Base-by-base conservation (phyloP, 345 rosid species). In the Eucalyptus sp. region DNA sequence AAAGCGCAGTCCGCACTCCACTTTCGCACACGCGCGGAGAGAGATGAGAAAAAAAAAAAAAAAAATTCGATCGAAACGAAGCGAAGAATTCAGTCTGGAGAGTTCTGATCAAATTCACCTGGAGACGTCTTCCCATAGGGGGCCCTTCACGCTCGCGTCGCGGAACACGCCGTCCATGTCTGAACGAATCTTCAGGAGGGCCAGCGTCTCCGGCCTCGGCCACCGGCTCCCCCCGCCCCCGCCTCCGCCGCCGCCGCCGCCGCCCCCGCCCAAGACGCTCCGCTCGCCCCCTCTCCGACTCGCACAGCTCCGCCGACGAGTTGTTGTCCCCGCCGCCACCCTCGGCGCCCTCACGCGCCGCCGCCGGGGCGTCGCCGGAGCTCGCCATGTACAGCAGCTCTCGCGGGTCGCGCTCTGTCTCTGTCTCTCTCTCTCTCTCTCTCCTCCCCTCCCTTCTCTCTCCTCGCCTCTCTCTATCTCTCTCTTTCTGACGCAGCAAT, bases 121-220 rank as follows among this genome's bases (percentile, higher is more conserved):
- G 93, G 96, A 91, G 87, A 94, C 94, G 18, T 94, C 93, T 14
- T 94, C 96, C 96, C 96, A 94, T 29, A 94, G 62, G 46, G 95
- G 95, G 66, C 92, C 94, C 88, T 94, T 94, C 16, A 88, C 88
- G 86, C 93, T 91, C 2, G 96, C 91, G 80, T 94, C 96, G 4
- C 93, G 91, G 68, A 94, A 94, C 33, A 88, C 91, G 11, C 85
- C 91, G 80, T 93, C 95, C 96, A 94, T 93, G 37, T 93, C 93
- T 24, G 95, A 91, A 93, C 96, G 90, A 83, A 93, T 92, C 90
- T 90, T 90, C 79, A 94, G 83, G 49, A 94, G 92, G 13, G 95
- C 93, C 90, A 93, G 41, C 68, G 96, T 92, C 89, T 94, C 96
- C 66, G 93, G 94, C 66, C 93, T 88, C 12, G 96, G 96, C 90